Evolutionary conservation across 2,329 filamentous ascomycete genomes (phyloP).

Genomic region (Rutstroemia sp.): DNA sequence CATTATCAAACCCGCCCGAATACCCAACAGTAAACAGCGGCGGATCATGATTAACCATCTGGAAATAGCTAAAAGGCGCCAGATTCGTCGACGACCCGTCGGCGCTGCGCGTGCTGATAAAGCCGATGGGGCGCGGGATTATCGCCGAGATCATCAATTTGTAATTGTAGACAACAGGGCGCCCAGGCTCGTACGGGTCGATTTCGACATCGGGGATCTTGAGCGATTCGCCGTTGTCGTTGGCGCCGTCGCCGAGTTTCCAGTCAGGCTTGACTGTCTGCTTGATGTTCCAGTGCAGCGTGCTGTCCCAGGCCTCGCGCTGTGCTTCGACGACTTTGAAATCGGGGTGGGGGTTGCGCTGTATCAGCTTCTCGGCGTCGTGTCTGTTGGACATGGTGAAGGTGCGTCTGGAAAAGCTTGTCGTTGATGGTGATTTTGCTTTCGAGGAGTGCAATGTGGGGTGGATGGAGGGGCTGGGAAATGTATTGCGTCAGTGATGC

Average conservation of each 20-base stretch:
- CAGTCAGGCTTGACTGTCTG: conserved; percentile 59
- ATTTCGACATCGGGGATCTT: conserved; percentile 63
- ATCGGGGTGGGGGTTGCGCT: conserved; percentile 65
- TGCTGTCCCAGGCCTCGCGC: conserved; percentile 52
- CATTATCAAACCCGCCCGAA: conserved; percentile 36
- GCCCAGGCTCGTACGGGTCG: conserved; percentile 67
- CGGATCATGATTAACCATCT: conserved; percentile 77
- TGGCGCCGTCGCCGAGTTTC: conserved; percentile 59
- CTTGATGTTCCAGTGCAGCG: conserved; percentile 45
- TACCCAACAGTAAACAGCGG: conserved; percentile 67
- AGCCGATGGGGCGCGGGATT: conserved; percentile 72
- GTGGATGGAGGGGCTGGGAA: not conserved
- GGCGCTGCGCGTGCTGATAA: conserved; percentile 46
- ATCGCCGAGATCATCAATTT: conserved; percentile 82
- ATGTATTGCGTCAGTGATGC: not conserved
- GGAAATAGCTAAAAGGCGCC: conserved; percentile 82
- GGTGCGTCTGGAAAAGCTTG: not conserved
- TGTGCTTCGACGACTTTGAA: conserved; percentile 65
- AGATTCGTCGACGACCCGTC: conserved; percentile 67
- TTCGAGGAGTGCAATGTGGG: not conserved
- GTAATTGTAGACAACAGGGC: conserved; percentile 70
- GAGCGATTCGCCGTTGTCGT: conserved; percentile 38
- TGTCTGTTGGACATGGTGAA: conserved; percentile 16
- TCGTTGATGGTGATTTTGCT: conserved; percentile 5
- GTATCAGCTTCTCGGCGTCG: conserved; percentile 29